Conservation (phyloP, 148 eudicot genomes). For the Vaccinium macrocarpon region DNA sequence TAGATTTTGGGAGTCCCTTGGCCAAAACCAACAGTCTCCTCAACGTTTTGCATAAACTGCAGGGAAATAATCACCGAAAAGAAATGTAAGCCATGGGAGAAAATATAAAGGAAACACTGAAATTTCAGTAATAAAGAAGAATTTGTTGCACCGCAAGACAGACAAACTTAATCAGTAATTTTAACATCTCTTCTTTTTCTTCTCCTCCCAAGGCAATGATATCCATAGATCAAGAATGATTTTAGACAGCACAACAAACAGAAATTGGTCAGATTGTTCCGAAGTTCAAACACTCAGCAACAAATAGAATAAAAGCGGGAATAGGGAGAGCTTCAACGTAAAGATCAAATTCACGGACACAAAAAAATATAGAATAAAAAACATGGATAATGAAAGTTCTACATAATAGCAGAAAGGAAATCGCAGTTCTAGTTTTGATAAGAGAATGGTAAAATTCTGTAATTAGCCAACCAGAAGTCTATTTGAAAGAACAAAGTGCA, state of each 20-base stretch:
- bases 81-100: background rate
- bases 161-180: background rate
- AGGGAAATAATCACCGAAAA: constrained; percentile 12
- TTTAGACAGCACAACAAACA: background rate
- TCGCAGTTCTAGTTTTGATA: background rate
- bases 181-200: background rate
- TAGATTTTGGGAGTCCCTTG: constrained; percentile 67
- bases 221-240: background rate
- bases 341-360: background rate
- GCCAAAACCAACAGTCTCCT: constrained; percentile 65
- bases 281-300: background rate
- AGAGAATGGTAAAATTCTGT: background rate
- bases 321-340: background rate
- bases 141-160: background rate
- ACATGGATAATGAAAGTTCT: background rate
- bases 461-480: background rate
- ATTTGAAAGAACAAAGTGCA: background rate
- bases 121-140: constrained; percentile 5
- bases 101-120: background rate
- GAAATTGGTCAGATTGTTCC: background rate
- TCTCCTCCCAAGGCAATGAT: background rate
- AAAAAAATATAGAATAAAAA: background rate
- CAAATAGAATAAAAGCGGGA: background rate
- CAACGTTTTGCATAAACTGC: constrained; percentile 60
- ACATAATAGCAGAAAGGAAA: background rate